phyloP scores from a whole-genome alignment of 805 yeast species.

The Scheffersomyces spartinae region DNA sequence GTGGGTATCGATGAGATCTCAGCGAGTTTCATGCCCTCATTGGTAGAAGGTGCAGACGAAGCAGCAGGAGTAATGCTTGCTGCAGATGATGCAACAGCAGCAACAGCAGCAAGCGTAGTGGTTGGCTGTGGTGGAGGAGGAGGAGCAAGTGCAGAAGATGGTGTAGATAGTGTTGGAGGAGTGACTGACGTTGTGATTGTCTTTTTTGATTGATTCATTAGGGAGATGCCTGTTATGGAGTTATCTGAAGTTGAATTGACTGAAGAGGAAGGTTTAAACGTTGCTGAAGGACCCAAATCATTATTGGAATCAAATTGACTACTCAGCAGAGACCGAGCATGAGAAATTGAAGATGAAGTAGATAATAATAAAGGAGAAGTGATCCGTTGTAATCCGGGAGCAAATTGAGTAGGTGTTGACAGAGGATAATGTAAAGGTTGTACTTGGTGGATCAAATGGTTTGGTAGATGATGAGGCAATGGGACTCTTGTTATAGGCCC shows the following conservation, averaged over 20 bases:
- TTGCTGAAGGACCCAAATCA: conserved; percentile 20
- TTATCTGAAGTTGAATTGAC: conserved; percentile 1
- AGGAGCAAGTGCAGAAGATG: conserved; percentile 22
- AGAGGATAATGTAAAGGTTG: conserved; percentile 56
- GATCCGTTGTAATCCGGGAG: conserved; percentile 49
- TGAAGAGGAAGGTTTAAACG: conserved; percentile 16
- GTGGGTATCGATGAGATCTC: conserved; percentile 24
- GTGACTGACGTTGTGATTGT: conserved; percentile 6
- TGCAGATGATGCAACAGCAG: conserved; percentile 31
- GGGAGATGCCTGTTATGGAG: conserved; percentile 16
- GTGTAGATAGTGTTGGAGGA: conserved; percentile 17
- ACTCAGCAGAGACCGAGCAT: conserved; percentile 16
- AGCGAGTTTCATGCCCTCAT: too few relatives aligned
- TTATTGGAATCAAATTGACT: conserved; percentile 1
- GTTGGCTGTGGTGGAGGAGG: not conserved
- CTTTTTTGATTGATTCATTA: conserved; percentile 23
- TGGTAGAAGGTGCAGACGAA: too few relatives aligned
- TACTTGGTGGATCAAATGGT: conserved; percentile 18
- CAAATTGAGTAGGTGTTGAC: conserved; percentile 62
- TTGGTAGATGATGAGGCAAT: conserved; percentile 10
- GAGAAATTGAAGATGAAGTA: conserved; percentile 31
- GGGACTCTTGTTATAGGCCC: not conserved
- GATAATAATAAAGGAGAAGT: conserved; percentile 56
- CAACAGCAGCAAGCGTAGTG: conserved; percentile 7
- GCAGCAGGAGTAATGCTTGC: too few relatives aligned